Evolutionary conservation across 768 basidiomycete species (phyloP).

Genomic region (Rhodotorula babjevae): DNA sequence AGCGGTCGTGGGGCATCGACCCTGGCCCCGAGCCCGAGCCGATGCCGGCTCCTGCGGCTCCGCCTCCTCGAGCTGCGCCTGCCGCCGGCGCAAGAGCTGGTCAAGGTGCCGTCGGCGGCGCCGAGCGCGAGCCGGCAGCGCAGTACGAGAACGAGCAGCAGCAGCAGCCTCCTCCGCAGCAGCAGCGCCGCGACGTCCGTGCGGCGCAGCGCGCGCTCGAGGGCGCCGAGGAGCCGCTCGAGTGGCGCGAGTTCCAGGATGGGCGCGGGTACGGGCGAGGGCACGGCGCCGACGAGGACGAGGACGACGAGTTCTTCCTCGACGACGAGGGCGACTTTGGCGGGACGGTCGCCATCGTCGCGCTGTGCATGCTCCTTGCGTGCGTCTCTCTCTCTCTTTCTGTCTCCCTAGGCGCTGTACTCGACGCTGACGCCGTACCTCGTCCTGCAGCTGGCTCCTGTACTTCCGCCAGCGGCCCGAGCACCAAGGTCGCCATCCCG

Average conservation of each 20-base stretch:
- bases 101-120: too few relatives aligned
- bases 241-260: slow-evolving; percentile 67
- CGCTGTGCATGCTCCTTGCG: slow-evolving; percentile 68
- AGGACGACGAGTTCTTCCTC: slow-evolving; percentile 68
- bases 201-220: slow-evolving; percentile 10
- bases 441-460: slow-evolving; percentile 28
- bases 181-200: slow-evolving; percentile 58
- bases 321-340: slow-evolving; percentile 72
- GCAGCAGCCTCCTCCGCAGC: slow-evolving; percentile 48
- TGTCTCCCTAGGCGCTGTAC: too few relatives aligned
- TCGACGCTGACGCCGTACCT: neutral
- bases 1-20: slow-evolving; percentile 37
- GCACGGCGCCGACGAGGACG: slow-evolving; percentile 57
- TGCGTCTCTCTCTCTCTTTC: slow-evolving; percentile 49
- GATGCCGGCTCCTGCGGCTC: neutral
- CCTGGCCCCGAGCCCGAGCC: slow-evolving; percentile 28
- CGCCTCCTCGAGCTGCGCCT: too few relatives aligned
- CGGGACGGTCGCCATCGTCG: slow-evolving; percentile 73
- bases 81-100: slow-evolving; percentile 51
- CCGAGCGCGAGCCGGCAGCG: too few relatives aligned
- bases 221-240: slow-evolving; percentile 43
- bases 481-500: neutral
- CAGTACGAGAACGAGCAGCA: slow-evolving; percentile 43
- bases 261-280: slow-evolving; percentile 49
- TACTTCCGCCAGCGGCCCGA: slow-evolving; percentile 33